Conservation (phyloP, 2,329 filamentous ascomycete species). For the Cordyceps pruinosa region DNA sequence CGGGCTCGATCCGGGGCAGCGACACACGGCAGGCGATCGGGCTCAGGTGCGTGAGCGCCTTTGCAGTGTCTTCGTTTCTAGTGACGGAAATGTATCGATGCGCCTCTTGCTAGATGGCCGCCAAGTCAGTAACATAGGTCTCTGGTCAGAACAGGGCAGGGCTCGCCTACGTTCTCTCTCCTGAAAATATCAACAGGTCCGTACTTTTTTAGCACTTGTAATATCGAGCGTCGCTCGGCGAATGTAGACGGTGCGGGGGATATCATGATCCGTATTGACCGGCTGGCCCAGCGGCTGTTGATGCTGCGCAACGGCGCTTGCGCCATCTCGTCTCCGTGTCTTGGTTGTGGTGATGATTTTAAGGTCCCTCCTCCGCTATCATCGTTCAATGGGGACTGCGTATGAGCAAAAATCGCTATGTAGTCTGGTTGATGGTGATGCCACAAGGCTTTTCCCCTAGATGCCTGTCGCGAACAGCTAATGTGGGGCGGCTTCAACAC, state of each 20-base stretch:
- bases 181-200: conserved; percentile 48
- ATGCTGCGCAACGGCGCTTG: conserved; percentile 7
- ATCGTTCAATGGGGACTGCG: background rate
- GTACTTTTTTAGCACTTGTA: conserved; percentile 44
- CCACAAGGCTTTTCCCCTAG: background rate
- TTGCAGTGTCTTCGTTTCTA: conserved; percentile 31
- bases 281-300: conserved; percentile 22
- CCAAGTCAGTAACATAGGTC: background rate
- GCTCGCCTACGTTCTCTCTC: conserved; percentile 12
- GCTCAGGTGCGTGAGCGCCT: conserved; percentile 34
- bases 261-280: conserved; percentile 44
- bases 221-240: conserved; percentile 47
- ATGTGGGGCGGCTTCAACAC: conserved; percentile 6
- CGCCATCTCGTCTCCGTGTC: background rate
- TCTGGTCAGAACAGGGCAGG: background rate
- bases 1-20: conserved; percentile 20
- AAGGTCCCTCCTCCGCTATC: no score
- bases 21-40: conserved; percentile 41
- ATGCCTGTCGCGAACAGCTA: conserved; percentile 1
- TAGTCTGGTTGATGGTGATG: background rate
- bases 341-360: background rate
- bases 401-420: background rate
- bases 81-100: conserved; percentile 35
- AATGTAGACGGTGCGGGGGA: conserved; percentile 45
- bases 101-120: background rate